These are phyloP conservation scores for Penicillium waksmanii DNA, from an alignment of 495 filamentous ascomycete species.

Conservation along the genomic window DNA sequence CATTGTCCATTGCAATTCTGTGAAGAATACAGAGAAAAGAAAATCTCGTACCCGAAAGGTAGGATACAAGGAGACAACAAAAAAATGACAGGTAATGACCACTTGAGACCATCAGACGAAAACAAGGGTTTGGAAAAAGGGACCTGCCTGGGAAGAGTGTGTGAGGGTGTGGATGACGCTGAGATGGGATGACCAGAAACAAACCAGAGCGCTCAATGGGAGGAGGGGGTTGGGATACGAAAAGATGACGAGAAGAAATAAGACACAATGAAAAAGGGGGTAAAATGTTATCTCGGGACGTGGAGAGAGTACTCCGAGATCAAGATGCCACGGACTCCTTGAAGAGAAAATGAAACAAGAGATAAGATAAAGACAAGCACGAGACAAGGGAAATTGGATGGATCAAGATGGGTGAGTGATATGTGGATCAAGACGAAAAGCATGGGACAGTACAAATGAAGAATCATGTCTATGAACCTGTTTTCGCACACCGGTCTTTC, in stretches of 20 bases:
- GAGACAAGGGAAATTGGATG: conserved; percentile 17
- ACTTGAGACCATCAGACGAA: conserved; percentile 28
- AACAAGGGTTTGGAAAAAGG: conserved; percentile 25
- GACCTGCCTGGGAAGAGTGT: conserved; percentile 25
- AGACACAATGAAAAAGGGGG: conserved; percentile 11
- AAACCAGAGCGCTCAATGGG: conserved; percentile 32
- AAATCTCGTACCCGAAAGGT: conserved; percentile 14
- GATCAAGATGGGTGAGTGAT: conserved; percentile 35
- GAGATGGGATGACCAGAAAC: conserved; percentile 29
- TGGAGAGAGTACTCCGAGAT: conserved; percentile 18
- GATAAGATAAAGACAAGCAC: conserved; percentile 21
- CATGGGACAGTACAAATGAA: conserved; percentile 24
- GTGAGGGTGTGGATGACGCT: conserved; percentile 21
- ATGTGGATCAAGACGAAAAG: conserved; percentile 29
- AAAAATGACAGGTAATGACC: conserved; percentile 27
- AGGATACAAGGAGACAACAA: conserved; percentile 14
- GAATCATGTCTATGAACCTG: conserved; percentile 29
- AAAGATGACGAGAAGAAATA: conserved; percentile 8
- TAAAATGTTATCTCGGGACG: conserved; percentile 19
- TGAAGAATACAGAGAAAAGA: conserved; percentile 25
- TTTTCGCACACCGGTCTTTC: conserved; percentile 23
- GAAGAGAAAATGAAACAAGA: conserved; percentile 23
- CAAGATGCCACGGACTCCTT: conserved; percentile 37
- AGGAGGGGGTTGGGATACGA: conserved; percentile 11
- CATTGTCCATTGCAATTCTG: conserved; percentile 28